Base-by-base conservation (phyloP, 2,329 filamentous ascomycete genomes). In the Aspergillus chevalieri region DNA sequence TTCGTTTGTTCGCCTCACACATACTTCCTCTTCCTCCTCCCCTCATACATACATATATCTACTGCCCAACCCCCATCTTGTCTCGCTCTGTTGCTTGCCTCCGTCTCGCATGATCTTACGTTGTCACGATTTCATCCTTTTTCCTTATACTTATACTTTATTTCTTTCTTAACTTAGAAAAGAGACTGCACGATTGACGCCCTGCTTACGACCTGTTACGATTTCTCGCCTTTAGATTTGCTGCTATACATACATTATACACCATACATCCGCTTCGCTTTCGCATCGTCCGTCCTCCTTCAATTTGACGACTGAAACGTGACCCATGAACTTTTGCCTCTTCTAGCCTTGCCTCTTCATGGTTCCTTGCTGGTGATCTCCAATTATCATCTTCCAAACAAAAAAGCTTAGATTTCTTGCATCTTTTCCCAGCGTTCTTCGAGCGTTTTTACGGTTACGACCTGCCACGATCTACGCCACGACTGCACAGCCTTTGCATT, bases 271-370 rank as follows among this genome's bases (percentile, higher is more conserved):
- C 17, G 22, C 33, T 34, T 8, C 38, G 41, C 28, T 44, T 44
- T 15, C 55, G 54, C 56, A 58, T 61, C 60, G 52, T 34, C 57
- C 57, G 56, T 59, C 57, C 52, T 45, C 53, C 57, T 39, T 51
- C 54, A 46, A 59, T 58, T 64, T 72, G 65, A 73, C 67, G 70
- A 73, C 63, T 66, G 68, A 67, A 64, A 73, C 68, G 70, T 72
- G 60, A 62, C 64, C 66, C 64, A 73, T 68, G 69, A 62, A 57
- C 55, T 47, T 54, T 57, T 59, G 53, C 57, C 60, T 68, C 54
- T 33, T 10, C 63, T 12, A 30, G 26, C 26, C 48, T 56, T 58
- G 55, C 48, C 60, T 58, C 49, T 57, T 62, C 34, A 38, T 38
- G 56, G 61, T 56, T 57, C 57, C 52, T 48, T 43, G 43, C 50